Evolutionary conservation across 352 stramenopile genomes (phyloP).

Genomic region (Globisporangium orthogonon): DNA sequence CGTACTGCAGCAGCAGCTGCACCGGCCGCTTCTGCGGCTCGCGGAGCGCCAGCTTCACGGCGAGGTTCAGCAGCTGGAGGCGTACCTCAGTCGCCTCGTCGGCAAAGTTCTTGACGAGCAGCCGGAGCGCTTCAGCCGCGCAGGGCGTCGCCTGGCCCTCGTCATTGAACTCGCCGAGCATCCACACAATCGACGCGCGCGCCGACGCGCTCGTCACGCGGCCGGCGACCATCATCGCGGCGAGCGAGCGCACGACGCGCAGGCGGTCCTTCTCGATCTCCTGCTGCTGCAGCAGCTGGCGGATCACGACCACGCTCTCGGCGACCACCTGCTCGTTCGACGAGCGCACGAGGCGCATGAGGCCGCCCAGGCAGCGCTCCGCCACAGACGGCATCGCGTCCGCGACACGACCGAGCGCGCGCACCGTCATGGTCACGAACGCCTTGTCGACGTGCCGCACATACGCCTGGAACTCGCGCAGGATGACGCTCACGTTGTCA

Average conservation of each 20-base stretch:
- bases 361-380: conserved; percentile 87
- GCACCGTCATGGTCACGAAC: conserved; percentile 93
- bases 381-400: conserved; percentile 88
- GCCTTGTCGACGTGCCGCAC: conserved; percentile 92
- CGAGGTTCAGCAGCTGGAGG: conserved; percentile 89
- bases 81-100: conserved; percentile 87
- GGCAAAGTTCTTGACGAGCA: conserved; percentile 85
- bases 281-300: conserved; percentile 91
- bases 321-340: conserved; percentile 90
- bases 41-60: conserved; percentile 85
- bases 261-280: conserved; percentile 73
- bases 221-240: conserved; percentile 65
- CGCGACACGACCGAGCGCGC: conserved; percentile 89
- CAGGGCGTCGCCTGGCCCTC: conserved; percentile 57
- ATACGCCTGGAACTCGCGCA: conserved; percentile 96
- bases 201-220: conserved; percentile 70
- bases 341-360: conserved; percentile 81
- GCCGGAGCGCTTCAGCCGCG: conserved; percentile 76
- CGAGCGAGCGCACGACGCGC: conserved; percentile 69
- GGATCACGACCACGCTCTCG: conserved; percentile 94
- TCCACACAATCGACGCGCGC: conserved; percentile 90
- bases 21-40: conserved; percentile 68
- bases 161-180: conserved; percentile 87
- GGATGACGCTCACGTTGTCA: conserved; percentile 90
- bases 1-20: conserved; percentile 81